Evolutionary conservation across 2,329 filamentous ascomycete genomes (phyloP), one percentile per base, ranked within the genome.

Genomic region (Elsinoe perseae): DNA sequence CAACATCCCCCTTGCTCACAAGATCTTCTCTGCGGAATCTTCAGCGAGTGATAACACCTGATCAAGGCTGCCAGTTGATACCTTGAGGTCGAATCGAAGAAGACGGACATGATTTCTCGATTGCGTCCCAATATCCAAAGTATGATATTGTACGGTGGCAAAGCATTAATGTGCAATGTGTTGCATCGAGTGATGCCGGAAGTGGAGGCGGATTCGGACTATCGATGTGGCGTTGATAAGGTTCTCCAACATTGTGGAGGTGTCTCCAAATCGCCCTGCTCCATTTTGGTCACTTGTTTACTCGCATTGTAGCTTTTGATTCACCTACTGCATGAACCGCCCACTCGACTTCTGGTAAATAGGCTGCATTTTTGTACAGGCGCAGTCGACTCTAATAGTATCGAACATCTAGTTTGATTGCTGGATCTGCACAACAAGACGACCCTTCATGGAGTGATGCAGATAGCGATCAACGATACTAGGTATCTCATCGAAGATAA

Each of bases 391-490:
- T 27, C 21, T n/a, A n/a, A n/a, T n/a, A n/a, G n/a, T n/a, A n/a
- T n/a, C n/a, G n/a, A n/a, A n/a, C n/a, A n/a, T n/a, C 32, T 14
- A 7, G n/a, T 3, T 36, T 14, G 10, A 14, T 14, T n/a, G 16
- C 27, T 32, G 32, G 23, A 50, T 50, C 8, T 27, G 44, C 12
- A 50, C 44, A 2, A 50, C 44, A 4, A 50, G 16, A 8, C 44
- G 25, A 9, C 44, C 44, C 18, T 50, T 50, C 25, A 50, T 50
- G 7, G 44, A 50, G 3, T 50, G 25, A 16, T 50, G 44, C 12
- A 50, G 44, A 32, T 50, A 50, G 16, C 14, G 23, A 30, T 50
- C 44, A 14, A 50, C 44, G 18, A 50, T 32, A 25, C 44, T 27
- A 9, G 44, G 44, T 9, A 50, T 32, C 12, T 50, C 27, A 20